Base-by-base conservation (phyloP, 2,329 filamentous ascomycete genomes). In the Aspergillus sergii region DNA sequence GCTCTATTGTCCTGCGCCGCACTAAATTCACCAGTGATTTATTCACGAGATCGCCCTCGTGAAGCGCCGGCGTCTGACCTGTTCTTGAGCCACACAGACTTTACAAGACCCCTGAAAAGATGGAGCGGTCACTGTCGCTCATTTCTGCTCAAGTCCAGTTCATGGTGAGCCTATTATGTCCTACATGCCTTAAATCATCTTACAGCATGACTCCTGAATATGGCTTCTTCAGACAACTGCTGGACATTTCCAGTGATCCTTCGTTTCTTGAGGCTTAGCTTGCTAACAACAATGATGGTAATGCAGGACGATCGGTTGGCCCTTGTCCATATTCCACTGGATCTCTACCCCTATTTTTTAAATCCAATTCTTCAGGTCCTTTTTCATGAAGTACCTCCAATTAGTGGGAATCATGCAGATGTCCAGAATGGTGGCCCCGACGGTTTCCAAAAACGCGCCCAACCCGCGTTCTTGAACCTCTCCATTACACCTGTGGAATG, bases 401-500 rank as follows among this genome's bases (percentile, higher is more conserved):
- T 73, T 63, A 72, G 70, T 59, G 69, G 71, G 32, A 80, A 83
- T 65, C 85, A 76, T 58, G 73, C 80, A 50, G 75, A 77, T 48
- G 78, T 79, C 53, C 67, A 78, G 11, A 73, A 78, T 16, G 65
- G 72, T 58, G 62, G 64, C 45, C 68, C 71, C 56, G 58, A 68
- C 53, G 50, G 69, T 48, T 55, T 59, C 57, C 39, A 73, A 62
- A 68, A 83, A 80, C 84, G 80, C 79, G 19, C 82, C 76, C 82
- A 83, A 73, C 91, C 95, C 78, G 88, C 89, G 51, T 98, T 99
- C 78, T 86, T 97, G 76, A 98, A 98, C 77, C 89, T 99, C 69
- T 96, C 92, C 66, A 86, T 98, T 72, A 98, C 94, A 0, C 92
- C 93, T 0, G 87, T 96, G 60, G 95, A 97, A 78, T 96, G 93